Conservation (phyloP, 2,329 filamentous ascomycete species). For the Trichoderma aggressivum region DNA sequence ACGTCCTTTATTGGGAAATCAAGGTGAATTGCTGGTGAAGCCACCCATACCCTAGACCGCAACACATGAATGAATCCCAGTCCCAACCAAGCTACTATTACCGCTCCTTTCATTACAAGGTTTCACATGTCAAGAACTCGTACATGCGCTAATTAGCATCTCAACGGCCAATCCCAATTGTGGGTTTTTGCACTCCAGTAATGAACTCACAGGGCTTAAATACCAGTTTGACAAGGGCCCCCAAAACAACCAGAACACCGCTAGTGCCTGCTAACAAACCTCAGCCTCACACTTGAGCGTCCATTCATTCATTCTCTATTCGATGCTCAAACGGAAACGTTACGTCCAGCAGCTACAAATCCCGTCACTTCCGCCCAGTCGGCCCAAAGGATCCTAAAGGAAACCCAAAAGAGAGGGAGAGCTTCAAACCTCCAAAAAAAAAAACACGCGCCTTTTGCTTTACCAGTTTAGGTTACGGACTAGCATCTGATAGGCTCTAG, state of each 20-base stretch:
- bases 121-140: constrained; percentile 6
- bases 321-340: background rate
- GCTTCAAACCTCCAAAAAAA: background rate
- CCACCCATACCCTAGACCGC: background rate
- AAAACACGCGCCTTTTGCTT: background rate
- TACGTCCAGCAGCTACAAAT: background rate
- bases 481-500: constrained; percentile 15
- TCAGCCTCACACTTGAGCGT: background rate
- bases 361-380: background rate
- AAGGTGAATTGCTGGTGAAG: background rate
- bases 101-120: background rate
- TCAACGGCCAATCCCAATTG: background rate
- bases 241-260: background rate
- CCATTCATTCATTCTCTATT: background rate
- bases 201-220: background rate
- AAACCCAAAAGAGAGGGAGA: background rate
- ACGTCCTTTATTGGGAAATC: background rate
- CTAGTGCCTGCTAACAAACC: background rate
- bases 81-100: background rate
- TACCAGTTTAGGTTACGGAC: constrained; percentile 18
- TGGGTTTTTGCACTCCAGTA: background rate
- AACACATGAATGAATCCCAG: background rate
- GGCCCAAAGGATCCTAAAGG: background rate
- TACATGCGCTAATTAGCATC: constrained; percentile 1
- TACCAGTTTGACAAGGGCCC: background rate